Base-by-base conservation (phyloP, 805 yeast species). In the Cyberlindnera euphorbiae region DNA sequence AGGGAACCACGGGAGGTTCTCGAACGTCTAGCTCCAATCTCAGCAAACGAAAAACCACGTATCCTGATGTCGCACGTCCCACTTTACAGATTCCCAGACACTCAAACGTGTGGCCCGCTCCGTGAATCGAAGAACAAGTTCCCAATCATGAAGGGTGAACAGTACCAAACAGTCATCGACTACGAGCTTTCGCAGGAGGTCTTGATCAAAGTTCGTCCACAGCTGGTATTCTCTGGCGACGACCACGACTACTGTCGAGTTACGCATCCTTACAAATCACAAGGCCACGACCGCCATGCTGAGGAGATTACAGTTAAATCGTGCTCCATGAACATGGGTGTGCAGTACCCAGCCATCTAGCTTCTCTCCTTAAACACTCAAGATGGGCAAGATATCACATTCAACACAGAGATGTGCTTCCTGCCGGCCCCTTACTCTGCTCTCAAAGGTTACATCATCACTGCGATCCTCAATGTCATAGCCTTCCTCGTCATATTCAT, bases 211-310 rank as follows among this genome's bases (percentile, higher is more conserved):
- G 56, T 90, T 1, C 61, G 71, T 30, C 99, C 99, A 0, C 66
- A 66, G 12, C 58, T 79, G 9, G 69, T 84, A 4, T 85, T 88
- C 53, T 77, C 94, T 6, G 99, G 98, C 1, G 99, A 93, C 58
- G 98, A 93, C 57, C 99, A 93, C 62, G 98, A 93, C 58, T 88
- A 86, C 49, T 93, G 99, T 58, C 86, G 83, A 46, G 71, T 82
- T 21, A 61, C 63, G 15, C 97, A 90, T 55, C 36, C 47, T 3
- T 56, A 52, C 36, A 23, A 28, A 9, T 26, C 45, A 9, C 54
- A 62, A 40, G 45, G 45, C 0, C 57, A 54, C 1, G 38, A 44
- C 0, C 42, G 46, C 26, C 49, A 45, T 3, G 67, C 76, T 3
- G 80, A 79, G 34, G 98, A 93, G 56, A 77, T 82, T 45, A 86